Evolutionary conservation across 306 rosid genomes (phyloP).

Genomic region (Castanospermum australe): DNA sequence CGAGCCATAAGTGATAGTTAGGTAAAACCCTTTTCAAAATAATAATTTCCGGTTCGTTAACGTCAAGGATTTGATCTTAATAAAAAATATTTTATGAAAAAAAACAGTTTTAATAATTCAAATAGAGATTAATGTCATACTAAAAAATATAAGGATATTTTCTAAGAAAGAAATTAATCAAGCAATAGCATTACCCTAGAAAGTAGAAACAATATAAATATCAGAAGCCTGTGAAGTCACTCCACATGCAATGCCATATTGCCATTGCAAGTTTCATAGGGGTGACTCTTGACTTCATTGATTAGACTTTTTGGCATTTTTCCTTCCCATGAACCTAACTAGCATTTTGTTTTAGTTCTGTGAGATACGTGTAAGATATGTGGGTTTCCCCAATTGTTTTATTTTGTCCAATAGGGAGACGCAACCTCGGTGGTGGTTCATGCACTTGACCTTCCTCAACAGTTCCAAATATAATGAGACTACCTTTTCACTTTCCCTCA

Average conservation of each 20-base stretch:
- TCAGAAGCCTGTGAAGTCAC: background rate
- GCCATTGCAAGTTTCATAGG: background rate
- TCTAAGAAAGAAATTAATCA: too few relatives aligned
- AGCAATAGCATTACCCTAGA: background rate
- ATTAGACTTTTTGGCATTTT: background rate
- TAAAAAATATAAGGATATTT: too few relatives aligned
- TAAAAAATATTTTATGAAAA: too few relatives aligned
- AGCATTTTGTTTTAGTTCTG: background rate
- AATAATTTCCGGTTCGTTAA: too few relatives aligned
- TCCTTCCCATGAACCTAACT: background rate
- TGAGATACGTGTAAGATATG: constrained; percentile 8
- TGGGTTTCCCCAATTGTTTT: background rate
- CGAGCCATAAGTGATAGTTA: too few relatives aligned
- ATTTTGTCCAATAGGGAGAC: background rate
- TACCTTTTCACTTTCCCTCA: background rate
- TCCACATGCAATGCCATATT: background rate
- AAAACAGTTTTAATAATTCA: too few relatives aligned
- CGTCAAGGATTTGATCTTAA: too few relatives aligned
- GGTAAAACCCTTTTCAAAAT: too few relatives aligned
- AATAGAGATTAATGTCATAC: too few relatives aligned
- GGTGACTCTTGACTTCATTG: background rate
- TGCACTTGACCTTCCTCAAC: background rate
- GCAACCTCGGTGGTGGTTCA: background rate
- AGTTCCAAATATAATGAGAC: background rate
- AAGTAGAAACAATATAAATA: background rate